Percentiles rank a stretch among this genome's conserved stretches.
Conservation (phyloP, 2,329 filamentous ascomycete genomes). For the Kalmusia sp. region DNA sequence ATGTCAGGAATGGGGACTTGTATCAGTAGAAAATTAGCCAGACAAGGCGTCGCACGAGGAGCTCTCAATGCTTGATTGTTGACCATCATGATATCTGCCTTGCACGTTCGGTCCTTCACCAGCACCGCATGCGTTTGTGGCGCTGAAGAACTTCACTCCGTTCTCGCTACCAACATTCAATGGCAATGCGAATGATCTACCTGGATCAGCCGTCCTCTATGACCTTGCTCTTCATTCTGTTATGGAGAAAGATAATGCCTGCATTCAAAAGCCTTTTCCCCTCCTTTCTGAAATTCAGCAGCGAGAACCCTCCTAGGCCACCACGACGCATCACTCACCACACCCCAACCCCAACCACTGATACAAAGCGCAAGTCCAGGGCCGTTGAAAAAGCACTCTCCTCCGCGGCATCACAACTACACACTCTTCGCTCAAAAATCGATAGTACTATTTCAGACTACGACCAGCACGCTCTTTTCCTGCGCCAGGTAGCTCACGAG, state of each 20-base stretch:
- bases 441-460: not conserved
- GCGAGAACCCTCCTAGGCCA: not conserved
- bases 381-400: not conserved
- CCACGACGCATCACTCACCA: not conserved
- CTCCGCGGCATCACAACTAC: not conserved
- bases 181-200: not conserved
- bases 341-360: not conserved
- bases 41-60: too few relatives aligned
- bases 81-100: too few relatives aligned
- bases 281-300: not conserved
- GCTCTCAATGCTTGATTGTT: too few relatives aligned
- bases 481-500: not conserved
- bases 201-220: not conserved
- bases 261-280: not conserved
- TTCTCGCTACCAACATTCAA: too few relatives aligned
- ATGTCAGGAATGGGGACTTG: too few relatives aligned
- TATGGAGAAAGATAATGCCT: not conserved
- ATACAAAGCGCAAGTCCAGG: not conserved
- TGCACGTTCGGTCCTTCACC: too few relatives aligned
- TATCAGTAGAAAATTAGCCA: too few relatives aligned
- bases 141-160: too few relatives aligned
- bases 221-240: not conserved
- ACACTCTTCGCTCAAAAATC: not conserved
- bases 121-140: too few relatives aligned
- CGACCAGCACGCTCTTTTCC: not conserved